Evolutionary conservation across 495 filamentous ascomycete species (phyloP).

Genomic region (Penicillium turbatum): DNA sequence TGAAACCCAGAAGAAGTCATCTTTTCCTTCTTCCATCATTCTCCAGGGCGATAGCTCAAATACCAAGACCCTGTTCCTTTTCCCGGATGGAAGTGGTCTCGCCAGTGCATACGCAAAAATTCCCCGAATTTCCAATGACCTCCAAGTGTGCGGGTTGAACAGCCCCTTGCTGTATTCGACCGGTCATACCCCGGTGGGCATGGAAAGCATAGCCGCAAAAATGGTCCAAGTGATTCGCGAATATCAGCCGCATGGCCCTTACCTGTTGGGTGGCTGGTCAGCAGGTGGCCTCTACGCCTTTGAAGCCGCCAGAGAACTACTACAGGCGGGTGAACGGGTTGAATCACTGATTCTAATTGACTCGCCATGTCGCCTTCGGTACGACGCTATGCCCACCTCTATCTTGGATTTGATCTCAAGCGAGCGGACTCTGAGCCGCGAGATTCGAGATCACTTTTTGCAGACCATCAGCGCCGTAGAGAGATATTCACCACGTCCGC

Average conservation of each 20-base stretch:
- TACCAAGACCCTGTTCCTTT: background rate
- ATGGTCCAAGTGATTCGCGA: background rate
- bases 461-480: background rate
- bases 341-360: background rate
- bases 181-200: background rate
- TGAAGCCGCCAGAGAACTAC: background rate
- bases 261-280: background rate
- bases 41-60: background rate
- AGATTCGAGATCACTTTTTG: background rate
- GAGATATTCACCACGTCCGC: background rate
- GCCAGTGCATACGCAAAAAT: background rate
- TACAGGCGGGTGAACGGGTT: background rate
- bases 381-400: background rate
- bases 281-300: background rate
- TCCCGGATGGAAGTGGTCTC: background rate
- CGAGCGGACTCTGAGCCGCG: background rate
- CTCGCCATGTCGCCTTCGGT: background rate
- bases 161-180: background rate
- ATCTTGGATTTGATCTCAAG: background rate
- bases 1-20: background rate
- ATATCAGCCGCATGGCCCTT: background rate
- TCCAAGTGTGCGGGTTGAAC: background rate
- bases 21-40: background rate
- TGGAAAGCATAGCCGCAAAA: background rate
- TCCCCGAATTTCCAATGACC: background rate